Conservation (phyloP, 164 flowering plant species). For the Berberis vulgaris region DNA sequence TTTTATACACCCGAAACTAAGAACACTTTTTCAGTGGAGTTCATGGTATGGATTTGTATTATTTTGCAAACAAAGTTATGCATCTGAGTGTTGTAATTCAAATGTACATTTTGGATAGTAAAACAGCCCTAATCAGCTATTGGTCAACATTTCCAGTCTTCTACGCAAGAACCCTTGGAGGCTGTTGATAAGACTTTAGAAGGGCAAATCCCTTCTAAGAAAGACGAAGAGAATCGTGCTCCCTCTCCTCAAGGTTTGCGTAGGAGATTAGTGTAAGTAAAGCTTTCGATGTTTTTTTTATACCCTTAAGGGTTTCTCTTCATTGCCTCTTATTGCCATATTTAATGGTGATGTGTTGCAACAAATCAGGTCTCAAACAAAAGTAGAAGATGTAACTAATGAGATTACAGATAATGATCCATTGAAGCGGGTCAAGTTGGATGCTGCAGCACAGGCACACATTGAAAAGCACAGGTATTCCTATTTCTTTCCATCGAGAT, state of each 20-base stretch:
- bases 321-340: no score
- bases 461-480: slow-evolving; percentile 68
- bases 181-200: slow-evolving; percentile 9
- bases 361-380: slow-evolving; percentile 28
- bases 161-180: slow-evolving; percentile 22
- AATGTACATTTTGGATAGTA: no score
- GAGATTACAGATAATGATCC: slow-evolving; percentile 23
- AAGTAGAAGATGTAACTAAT: slow-evolving; percentile 24
- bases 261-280: background rate
- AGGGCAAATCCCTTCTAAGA: slow-evolving; percentile 23
- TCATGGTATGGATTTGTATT: background rate
- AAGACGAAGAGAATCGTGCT: slow-evolving; percentile 20
- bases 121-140: background rate
- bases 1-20: background rate
- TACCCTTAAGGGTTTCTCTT: background rate
- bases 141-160: slow-evolving; percentile 24
- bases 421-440: slow-evolving; percentile 43
- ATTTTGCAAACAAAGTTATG: background rate
- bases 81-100: background rate
- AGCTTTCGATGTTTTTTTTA: slow-evolving; percentile 1
- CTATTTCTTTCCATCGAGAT: background rate
- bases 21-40: background rate
- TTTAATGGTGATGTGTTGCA: background rate
- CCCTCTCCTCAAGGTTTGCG: background rate
- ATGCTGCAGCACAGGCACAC: slow-evolving; percentile 48